Evolutionary conservation across 768 basidiomycete genomes (phyloP).

Genomic region (Gelatoporia subvermispora): DNA sequence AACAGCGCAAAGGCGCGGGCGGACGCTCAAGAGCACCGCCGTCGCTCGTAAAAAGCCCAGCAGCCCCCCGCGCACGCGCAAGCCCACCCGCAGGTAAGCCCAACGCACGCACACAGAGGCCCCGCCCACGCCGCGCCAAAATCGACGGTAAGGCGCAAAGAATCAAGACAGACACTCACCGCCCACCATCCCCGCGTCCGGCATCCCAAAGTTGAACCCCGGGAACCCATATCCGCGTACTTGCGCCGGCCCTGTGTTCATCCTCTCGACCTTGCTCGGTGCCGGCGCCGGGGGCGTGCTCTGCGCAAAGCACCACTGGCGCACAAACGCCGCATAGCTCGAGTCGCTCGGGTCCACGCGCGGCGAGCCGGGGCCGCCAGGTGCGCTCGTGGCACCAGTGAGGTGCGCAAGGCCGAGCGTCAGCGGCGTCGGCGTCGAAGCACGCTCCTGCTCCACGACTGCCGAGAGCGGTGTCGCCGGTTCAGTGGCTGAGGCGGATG

Average conservation of each 20-base stretch:
- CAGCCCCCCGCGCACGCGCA: not conserved
- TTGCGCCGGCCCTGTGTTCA: constrained; percentile 13
- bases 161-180: constrained; percentile 14
- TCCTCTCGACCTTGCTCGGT: constrained; percentile 8
- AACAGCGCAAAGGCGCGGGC: not conserved
- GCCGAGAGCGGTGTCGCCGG: too few species aligned
- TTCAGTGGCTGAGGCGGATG: too few species aligned
- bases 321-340: constrained; percentile 55
- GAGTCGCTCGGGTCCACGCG: constrained; percentile 28
- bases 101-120: too few species aligned
- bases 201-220: constrained; percentile 18
- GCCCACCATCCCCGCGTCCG: constrained; percentile 23
- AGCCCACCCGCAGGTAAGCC: too few species aligned
- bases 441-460: too few species aligned
- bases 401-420: too few species aligned
- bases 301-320: constrained; percentile 67
- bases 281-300: constrained; percentile 23
- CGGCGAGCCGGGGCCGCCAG: not conserved
- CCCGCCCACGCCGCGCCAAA: not conserved
- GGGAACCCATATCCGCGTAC: constrained; percentile 22
- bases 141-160: not conserved
- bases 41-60: not conserved
- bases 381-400: too few species aligned
- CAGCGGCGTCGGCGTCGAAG: too few species aligned
- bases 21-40: not conserved